Percentiles rank a stretch among this genome's conserved stretches.
Evolutionary conservation across 2,329 filamentous ascomycete species (phyloP).

Genomic region (Akanthomyces dipterigenus): DNA sequence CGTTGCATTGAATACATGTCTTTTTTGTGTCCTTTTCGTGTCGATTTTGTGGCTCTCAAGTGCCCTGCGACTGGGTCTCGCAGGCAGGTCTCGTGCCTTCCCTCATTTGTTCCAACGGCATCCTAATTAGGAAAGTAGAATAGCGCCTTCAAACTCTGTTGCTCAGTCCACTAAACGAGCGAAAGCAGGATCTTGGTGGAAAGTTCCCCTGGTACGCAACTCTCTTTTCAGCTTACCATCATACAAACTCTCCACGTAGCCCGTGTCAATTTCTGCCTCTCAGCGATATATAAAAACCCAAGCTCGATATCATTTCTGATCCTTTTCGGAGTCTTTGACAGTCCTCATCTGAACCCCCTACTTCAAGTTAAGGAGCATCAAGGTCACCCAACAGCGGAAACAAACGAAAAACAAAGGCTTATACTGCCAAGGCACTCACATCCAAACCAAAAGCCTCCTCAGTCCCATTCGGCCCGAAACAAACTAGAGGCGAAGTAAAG

Average conservation of each 20-base stretch:
- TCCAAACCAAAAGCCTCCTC: background rate
- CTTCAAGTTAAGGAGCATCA: background rate
- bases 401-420: background rate
- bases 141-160: background rate
- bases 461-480: background rate
- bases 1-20: background rate
- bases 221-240: background rate
- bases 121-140: no score
- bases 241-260: background rate
- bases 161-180: background rate
- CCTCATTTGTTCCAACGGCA: background rate
- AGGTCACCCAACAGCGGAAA: background rate
- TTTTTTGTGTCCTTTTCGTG: no score
- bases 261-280: background rate
- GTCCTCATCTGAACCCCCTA: background rate
- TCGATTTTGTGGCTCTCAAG: background rate
- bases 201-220: background rate
- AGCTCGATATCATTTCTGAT: slow-evolving; percentile 3
- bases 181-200: background rate
- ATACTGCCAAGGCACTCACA: background rate
- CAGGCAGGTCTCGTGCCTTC: background rate
- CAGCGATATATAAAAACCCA: slow-evolving; percentile 2
- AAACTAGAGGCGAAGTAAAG: background rate
- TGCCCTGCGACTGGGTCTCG: background rate
- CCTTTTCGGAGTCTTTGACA: background rate